Evolutionary conservation across 2,329 filamentous ascomycete genomes (phyloP).

Genomic region (Magnaporthiopsis incrustans): DNA sequence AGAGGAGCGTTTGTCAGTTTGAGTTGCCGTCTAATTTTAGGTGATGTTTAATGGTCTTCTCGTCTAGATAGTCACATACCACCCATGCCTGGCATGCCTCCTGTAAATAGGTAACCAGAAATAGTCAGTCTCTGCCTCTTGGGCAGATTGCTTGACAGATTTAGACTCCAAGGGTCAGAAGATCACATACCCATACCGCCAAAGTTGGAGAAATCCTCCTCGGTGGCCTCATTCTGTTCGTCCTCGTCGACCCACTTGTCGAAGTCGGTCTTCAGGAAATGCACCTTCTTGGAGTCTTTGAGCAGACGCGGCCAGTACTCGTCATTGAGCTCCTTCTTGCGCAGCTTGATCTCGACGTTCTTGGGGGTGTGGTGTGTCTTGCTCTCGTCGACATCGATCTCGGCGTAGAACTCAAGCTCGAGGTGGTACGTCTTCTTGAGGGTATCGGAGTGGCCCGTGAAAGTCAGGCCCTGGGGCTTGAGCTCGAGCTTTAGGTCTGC

Average conservation of each 20-base stretch:
- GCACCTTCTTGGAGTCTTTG: slow-evolving; percentile 81
- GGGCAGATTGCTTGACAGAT: slow-evolving; percentile 4
- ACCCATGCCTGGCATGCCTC: slow-evolving; percentile 49
- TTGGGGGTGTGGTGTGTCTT: slow-evolving; percentile 84
- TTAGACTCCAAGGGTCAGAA: not conserved
- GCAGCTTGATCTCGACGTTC: slow-evolving; percentile 78
- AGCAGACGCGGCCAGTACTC: slow-evolving; percentile 94
- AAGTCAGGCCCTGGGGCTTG: slow-evolving; percentile 67
- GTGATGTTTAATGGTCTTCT: not conserved
- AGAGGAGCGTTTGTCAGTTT: slow-evolving; percentile 14
- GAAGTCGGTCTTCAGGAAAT: slow-evolving; percentile 95
- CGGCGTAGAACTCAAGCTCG: slow-evolving; percentile 78
- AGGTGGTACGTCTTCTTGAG: slow-evolving; percentile 85
- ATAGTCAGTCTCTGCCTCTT: not conserved
- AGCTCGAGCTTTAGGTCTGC: slow-evolving; percentile 75
- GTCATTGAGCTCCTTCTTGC: slow-evolving; percentile 93
- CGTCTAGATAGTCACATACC: slow-evolving; percentile 25
- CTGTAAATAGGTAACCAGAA: slow-evolving; percentile 23
- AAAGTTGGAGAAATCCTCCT: slow-evolving; percentile 69
- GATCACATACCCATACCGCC: slow-evolving; percentile 45
- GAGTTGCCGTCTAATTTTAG: not conserved
- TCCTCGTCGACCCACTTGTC: slow-evolving; percentile 99
- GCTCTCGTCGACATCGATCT: slow-evolving; percentile 79
- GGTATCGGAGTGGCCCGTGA: slow-evolving; percentile 73
- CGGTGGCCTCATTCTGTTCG: slow-evolving; percentile 84